Evolutionary conservation across 495 filamentous ascomycete species (phyloP), one percentile per base, ranked within the genome.

Genomic region (Delitschia confertaspora): DNA sequence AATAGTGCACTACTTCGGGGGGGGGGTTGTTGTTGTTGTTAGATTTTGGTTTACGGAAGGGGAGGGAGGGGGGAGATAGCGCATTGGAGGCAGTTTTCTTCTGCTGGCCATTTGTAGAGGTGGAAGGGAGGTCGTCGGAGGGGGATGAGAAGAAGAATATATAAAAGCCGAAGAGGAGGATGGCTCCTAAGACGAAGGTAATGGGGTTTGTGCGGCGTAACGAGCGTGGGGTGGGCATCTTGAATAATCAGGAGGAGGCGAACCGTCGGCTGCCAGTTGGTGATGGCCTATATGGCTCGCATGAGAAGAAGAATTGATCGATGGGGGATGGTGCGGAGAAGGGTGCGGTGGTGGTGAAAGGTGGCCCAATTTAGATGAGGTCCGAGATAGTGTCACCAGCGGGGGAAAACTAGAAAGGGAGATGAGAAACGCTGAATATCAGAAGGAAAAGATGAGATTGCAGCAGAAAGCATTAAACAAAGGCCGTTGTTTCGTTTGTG

Each of bases 1-100:
- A 74, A 69, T 95, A 98, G 63, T 85, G 91, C 10, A 84, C 76
- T 18, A 98, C 87, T n/a, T 89, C 89, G 14, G 89, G 87, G 10
- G 86, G 78, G 24, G 74, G 67, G 33, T 65, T 47, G 44, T 71
- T 65, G 29, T 76, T 76, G 47, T 56, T 53, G 47, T 56, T 53
- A 2, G 57, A 43, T 33, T 78, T 74, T 26, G 73, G 64, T 64
- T 89, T 87, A 53, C 76, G 67, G 64, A 88, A 88, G n/a, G 86
- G 82, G 33, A 83, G 79, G 13, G 80, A 83, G 4, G 87, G 88
- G 39, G 86, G 87, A 10, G 84, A 91, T 13, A 65, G 55, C 37
- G 54, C 49, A 34, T 64, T 63, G 9, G 62, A 53, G 13, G 59
- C 60, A 2, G 53, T 45, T 3, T 49, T 48, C 17, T 31, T 45